phyloP scores from a whole-genome alignment of 1,139 yeast species.

The Taphrina betulina region DNA sequence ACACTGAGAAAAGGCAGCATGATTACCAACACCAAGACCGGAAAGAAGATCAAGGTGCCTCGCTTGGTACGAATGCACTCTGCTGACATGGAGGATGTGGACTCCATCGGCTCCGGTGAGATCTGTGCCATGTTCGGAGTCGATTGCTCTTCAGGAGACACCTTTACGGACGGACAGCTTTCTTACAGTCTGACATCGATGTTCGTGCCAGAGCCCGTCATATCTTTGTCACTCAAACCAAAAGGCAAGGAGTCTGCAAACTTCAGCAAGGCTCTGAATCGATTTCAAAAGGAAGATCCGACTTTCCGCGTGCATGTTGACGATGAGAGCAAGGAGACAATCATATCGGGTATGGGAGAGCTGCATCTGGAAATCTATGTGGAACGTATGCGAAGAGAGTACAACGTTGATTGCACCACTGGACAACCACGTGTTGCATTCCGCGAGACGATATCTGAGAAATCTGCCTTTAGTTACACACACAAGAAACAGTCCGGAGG shows the following conservation, averaged over 20 bases:
- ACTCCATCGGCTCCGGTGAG: conserved; percentile 95
- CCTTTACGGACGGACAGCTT: conserved; percentile 80
- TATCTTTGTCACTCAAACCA: conserved; percentile 86
- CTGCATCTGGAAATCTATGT: conserved; percentile 94
- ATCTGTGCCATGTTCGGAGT: conserved; percentile 99
- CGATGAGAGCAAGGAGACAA: conserved; percentile 88
- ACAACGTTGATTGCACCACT: conserved; percentile 89
- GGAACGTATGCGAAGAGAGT: conserved; percentile 96
- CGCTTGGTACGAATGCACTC: conserved; percentile 98
- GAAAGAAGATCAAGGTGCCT: conserved; percentile 91
- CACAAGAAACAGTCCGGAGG: conserved; percentile 99
- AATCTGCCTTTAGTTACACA: conserved; percentile 83
- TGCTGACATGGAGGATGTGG: conserved; percentile 75
- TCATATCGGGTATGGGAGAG: conserved; percentile 98
- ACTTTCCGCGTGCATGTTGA: conserved; percentile 93
- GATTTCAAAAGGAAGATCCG: conserved; percentile 98
- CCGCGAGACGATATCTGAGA: conserved; percentile 80
- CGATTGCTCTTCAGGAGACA: conserved; percentile 99
- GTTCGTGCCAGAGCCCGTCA: conserved; percentile 98
- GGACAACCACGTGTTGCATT: conserved; percentile 98
- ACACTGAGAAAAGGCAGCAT: conserved; percentile 83
- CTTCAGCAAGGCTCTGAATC: conserved; percentile 92
- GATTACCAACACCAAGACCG: conserved; percentile 85
- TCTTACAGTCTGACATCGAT: conserved; percentile 91
- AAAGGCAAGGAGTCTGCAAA: conserved; percentile 82